A percentile compares a stretch with the other conserved stretches of the same genome.
Conservation (phyloP, 2,329 filamentous ascomycete species). For the Beauveria scarabaeidicola region DNA sequence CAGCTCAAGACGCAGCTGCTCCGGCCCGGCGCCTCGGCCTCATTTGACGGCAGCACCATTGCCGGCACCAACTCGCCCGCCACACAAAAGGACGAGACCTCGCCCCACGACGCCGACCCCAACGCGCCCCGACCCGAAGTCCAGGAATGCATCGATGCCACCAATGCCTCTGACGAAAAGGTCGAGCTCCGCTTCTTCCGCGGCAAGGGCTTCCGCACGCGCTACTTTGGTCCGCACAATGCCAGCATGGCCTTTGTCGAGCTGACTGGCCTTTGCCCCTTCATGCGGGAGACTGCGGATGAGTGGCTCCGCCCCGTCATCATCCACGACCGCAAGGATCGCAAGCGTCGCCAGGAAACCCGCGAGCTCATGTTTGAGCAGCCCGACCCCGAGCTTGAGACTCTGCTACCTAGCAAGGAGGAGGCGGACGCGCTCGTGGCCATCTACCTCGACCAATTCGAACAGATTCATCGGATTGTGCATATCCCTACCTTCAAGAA, state of each 20-base stretch:
- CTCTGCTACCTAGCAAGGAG: slow-evolving; percentile 38
- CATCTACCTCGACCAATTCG: slow-evolving; percentile 46
- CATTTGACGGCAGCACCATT: slow-evolving; percentile 44
- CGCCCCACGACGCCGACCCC: slow-evolving; percentile 22
- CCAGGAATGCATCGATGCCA: slow-evolving; percentile 32
- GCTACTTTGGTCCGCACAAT: slow-evolving; percentile 53
- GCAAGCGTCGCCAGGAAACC: slow-evolving; percentile 43
- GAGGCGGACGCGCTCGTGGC: slow-evolving; percentile 41
- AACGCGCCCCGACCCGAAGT: slow-evolving; percentile 27
- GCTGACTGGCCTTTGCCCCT: slow-evolving; percentile 48
- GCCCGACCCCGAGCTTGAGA: slow-evolving; percentile 41
- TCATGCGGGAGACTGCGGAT: slow-evolving; percentile 55
- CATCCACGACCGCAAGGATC: slow-evolving; percentile 47
- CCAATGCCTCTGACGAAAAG: slow-evolving; percentile 34
- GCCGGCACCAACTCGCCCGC: slow-evolving; percentile 35
- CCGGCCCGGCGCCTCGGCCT: slow-evolving; percentile 31
- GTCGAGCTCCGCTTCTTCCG: slow-evolving; percentile 50
- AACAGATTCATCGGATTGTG: slow-evolving; percentile 48
- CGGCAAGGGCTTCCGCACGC: slow-evolving; percentile 50
- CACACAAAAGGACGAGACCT: slow-evolving; percentile 34
- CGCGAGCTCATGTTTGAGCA: slow-evolving; percentile 41
- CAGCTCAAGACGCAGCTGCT: slow-evolving; percentile 46
- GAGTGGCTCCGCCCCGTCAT: slow-evolving; percentile 53
- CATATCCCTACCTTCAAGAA: slow-evolving; percentile 51
- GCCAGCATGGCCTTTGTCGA: slow-evolving; percentile 53